Evolutionary conservation across 768 basidiomycete species (phyloP), one percentile per base, ranked within the genome.

Genomic region (Piloderma croceum): DNA sequence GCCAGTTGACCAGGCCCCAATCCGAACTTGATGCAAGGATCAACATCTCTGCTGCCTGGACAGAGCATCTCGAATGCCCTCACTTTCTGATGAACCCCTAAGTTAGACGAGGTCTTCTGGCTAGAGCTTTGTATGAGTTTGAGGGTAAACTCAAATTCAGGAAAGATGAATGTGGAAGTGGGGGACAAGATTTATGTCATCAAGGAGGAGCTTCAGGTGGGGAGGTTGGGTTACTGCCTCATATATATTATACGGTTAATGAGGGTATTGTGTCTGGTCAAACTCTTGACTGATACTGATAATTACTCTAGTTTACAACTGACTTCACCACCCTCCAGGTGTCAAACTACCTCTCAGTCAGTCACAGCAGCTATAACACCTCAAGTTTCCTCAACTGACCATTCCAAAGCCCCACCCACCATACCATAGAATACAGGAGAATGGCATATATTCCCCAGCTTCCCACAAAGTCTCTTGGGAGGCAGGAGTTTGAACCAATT

Each of bases 401-500:
- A n/a, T n/a, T n/a, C n/a, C n/a, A n/a, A n/a, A n/a, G 46, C 62
- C 6, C 57, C 59, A 32, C 71, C 73, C 23, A 64, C 84, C 27
- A 52, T 80, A 9, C 77, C 75, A 3, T 83, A 87, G 50, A 69
- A 70, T 36, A 87, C 85, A 1, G 84, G 83, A 10, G 85, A 87
- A 58, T 83, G 83, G 68, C 51, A 49, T 25, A 52, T 63, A 12
- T 76, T 83, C 47, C 83, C 84, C 2, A 84, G 76, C 57, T 83
- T 87, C 51, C 67, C 79, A 7, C 76, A 76, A 40, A 81, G 77
- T 48, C 68, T 90, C 0, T 73, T 90, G 1, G 79, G 84, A 22
- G 85, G 87, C 9, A 88, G 81, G 60, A 78, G 77, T 33, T 60
- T 90, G 39, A 89, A 90, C 57, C 73, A 86, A n/a, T 90, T 90